Evolutionary conservation across 306 rosid genomes (phyloP), one percentile per base, ranked within the genome.

Genomic region (Ziziphus jujuba): DNA sequence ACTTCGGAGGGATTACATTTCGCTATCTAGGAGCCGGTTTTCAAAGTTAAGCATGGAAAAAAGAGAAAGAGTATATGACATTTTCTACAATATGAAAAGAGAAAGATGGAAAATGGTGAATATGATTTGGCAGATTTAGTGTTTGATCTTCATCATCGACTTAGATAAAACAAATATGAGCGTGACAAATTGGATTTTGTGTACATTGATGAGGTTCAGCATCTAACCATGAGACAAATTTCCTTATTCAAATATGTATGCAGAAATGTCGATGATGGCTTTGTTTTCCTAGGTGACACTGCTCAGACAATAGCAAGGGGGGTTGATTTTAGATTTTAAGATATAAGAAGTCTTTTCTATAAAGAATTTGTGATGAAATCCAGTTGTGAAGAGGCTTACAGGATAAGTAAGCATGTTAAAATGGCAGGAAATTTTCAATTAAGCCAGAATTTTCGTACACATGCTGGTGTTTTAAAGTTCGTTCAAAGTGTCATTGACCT

Each of bases 141-240:
- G 1, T 74, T 56, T 24, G 89, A 88, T 63, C 77, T 88, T 38
- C 89, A 88, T 63, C 67, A 17, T 55, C 77, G 91, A 34, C 64
- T 85, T 2, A 69, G 67, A 61, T 34, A n/a, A 7, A 45, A 63
- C 57, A 66, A 55, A 56, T 86, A 89, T 35, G 35, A 56, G 23
- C 90, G 88, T 54, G 87, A 80, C 61, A 69, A 21, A 77, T 89
- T 63, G n/a, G n/a, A n/a, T n/a, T n/a, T n/a, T n/a, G n/a, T n/a
- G n/a, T n/a, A n/a, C n/a, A n/a, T n/a, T n/a, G 96, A 89, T 64
- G 96, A 89, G 71, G 92, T 84, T 35, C 92, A 86, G 22, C 90
- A 82, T 70, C 72, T 89, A 14, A 80, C 88, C 25, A 82, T 86
- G 87, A 78, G 78, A 62, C 90, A 89, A 67, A 84, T 86, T 66